A percentile compares a stretch with the other conserved stretches of the same genome.
Evolutionary conservation across 2,329 filamentous ascomycete species (phyloP).

Genomic region (Phyllosticta citribraziliensis): DNA sequence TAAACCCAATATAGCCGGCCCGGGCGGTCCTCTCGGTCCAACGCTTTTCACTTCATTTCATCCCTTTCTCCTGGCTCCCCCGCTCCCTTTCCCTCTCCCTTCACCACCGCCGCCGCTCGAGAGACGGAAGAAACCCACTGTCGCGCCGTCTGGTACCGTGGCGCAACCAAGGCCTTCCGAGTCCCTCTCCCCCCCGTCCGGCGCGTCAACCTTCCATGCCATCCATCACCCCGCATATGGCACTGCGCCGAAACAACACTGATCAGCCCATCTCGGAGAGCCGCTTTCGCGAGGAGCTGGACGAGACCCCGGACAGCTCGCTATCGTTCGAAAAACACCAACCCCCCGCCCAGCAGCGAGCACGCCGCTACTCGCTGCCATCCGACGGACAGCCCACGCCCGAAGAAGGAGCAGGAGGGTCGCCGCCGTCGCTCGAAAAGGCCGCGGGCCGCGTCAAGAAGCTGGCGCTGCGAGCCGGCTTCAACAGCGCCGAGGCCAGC

Average conservation of each 20-base stretch:
- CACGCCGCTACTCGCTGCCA: neutral
- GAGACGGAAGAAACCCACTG: neutral
- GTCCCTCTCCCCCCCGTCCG: neutral
- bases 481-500: neutral
- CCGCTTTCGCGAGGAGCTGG: neutral
- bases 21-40: neutral
- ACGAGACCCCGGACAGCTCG: neutral
- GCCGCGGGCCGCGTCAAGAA: neutral
- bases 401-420: neutral
- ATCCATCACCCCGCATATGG: neutral
- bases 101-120: neutral
- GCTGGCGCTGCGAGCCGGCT: neutral
- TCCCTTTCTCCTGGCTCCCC: neutral
- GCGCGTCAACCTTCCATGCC: neutral
- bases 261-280: neutral
- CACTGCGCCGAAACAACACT: neutral
- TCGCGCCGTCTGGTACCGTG: neutral
- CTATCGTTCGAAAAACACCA: neutral
- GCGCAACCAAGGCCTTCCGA: neutral
- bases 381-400: neutral
- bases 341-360: neutral
- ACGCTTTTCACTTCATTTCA: neutral
- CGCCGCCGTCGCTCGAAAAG: neutral
- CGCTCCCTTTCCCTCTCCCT: neutral
- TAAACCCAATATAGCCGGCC: neutral